Conservation (phyloP, 257 asterid species). For the Solanum stenotomum region DNA sequence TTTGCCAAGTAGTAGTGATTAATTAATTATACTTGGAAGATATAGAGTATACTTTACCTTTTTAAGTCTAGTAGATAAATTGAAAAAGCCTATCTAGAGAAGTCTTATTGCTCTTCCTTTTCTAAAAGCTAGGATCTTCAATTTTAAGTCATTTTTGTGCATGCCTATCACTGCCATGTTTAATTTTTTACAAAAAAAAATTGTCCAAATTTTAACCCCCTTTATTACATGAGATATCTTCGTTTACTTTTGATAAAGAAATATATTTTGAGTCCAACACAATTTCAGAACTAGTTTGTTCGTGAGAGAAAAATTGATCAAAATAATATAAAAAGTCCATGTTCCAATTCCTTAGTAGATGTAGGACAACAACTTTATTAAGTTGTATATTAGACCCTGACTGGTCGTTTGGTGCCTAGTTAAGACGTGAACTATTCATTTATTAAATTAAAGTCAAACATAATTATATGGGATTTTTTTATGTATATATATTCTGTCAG, state of each 20-base stretch:
- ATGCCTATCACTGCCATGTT: background rate
- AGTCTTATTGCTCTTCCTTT: background rate
- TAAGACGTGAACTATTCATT: background rate
- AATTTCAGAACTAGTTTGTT: too few relatives aligned
- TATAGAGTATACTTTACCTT: background rate
- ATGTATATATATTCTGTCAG: background rate
- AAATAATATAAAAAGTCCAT: too few relatives aligned
- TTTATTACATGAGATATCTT: background rate
- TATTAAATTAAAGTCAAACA: too few relatives aligned
- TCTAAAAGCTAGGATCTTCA: background rate
- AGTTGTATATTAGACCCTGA: background rate
- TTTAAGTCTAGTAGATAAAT: background rate
- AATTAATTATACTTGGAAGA: background rate
- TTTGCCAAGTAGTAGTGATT: background rate
- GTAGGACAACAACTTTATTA: too few relatives aligned
- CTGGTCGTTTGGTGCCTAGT: background rate
- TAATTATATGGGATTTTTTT: background rate
- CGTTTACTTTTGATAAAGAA: background rate
- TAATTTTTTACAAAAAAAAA: background rate
- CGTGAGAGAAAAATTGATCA: too few relatives aligned
- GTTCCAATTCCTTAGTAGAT: too few relatives aligned
- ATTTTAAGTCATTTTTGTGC: background rate
- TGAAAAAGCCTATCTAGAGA: background rate
- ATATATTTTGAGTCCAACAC: background rate
- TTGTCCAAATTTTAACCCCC: background rate